phyloP scores from a whole-genome alignment of 2,329 filamentous ascomycete species.

The Didymella lethalis region DNA sequence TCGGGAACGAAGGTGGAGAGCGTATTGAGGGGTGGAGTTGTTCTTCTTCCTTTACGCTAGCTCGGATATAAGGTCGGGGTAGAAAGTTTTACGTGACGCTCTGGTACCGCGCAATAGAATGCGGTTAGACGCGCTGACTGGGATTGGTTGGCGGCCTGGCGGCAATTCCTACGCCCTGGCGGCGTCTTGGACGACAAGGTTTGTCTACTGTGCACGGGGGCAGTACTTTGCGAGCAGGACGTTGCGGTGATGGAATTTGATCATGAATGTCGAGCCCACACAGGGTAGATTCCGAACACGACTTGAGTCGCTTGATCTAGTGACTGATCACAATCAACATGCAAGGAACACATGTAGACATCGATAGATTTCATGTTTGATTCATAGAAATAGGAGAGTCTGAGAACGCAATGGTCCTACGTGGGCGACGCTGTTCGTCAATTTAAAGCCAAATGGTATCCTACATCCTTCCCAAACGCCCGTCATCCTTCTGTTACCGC shows the following conservation, averaged over 20 bases:
- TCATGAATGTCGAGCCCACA: neutral
- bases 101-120: neutral
- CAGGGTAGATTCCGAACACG: neutral
- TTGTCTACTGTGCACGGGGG: too few relatives aligned
- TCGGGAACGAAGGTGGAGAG: conserved; percentile 19
- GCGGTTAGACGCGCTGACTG: neutral
- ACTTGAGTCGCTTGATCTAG: neutral
- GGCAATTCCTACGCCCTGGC: neutral
- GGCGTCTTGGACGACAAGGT: neutral
- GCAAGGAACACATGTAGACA: neutral
- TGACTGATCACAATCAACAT: neutral
- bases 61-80: conserved; percentile 25
- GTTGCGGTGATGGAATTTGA: neutral
- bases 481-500: conserved; percentile 3
- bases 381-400: conserved; percentile 35
- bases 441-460: conserved; percentile 44
- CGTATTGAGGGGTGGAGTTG: neutral
- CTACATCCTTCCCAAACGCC: conserved; percentile 21
- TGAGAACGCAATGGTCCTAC: conserved; percentile 18
- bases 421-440: conserved; percentile 28
- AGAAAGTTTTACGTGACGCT: conserved; percentile 25
- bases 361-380: neutral
- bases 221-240: neutral
- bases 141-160: neutral
- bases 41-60: conserved; percentile 8